Evolutionary conservation across 768 basidiomycete genomes (phyloP).

Genomic region (Fibroporia radiculosa): DNA sequence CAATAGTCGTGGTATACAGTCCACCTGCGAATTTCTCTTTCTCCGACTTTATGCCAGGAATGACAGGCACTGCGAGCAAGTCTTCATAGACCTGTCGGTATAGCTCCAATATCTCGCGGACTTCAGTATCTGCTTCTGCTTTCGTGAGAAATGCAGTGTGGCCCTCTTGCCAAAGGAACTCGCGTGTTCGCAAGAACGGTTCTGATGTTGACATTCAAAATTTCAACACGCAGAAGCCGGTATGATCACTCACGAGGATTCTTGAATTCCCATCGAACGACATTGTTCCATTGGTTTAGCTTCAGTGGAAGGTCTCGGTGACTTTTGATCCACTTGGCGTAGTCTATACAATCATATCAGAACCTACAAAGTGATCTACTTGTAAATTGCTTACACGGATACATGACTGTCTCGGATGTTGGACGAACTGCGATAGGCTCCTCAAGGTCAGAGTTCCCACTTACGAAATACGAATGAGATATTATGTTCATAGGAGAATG

Average conservation of each 20-base stretch:
- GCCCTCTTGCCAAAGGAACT: conserved; percentile 99
- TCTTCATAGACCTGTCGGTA: conserved; percentile 96
- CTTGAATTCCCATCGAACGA: conserved; percentile 99
- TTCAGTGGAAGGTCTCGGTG: conserved; percentile 96
- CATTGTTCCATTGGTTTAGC: conserved; percentile 98
- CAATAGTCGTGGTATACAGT: conserved; percentile 95
- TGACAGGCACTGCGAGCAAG: conserved; percentile 93
- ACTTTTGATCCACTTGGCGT: conserved; percentile 97
- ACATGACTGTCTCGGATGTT: conserved; percentile 99
- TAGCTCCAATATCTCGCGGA: conserved; percentile 88
- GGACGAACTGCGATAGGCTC: conserved; percentile 98
- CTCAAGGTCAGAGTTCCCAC: conserved; percentile 88
- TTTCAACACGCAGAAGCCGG: background rate
- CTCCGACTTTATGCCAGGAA: conserved; percentile 94
- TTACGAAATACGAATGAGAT: conserved; percentile 20
- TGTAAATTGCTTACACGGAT: conserved; percentile 65
- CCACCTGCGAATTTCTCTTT: conserved; percentile 99
- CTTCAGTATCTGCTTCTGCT: conserved; percentile 85
- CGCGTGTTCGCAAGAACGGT: conserved; percentile 97
- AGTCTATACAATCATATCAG: conserved; percentile 45
- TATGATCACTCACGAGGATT: conserved; percentile 69
- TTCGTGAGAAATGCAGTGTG: conserved; percentile 93
- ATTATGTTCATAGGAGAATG: background rate
- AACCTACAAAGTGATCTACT: background rate
- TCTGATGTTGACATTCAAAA: conserved; percentile 36